A percentile compares a stretch with the other conserved stretches of the same genome.
phyloP scores from a whole-genome alignment of 176 grass and related monocot species.

The Avena sativa region DNA sequence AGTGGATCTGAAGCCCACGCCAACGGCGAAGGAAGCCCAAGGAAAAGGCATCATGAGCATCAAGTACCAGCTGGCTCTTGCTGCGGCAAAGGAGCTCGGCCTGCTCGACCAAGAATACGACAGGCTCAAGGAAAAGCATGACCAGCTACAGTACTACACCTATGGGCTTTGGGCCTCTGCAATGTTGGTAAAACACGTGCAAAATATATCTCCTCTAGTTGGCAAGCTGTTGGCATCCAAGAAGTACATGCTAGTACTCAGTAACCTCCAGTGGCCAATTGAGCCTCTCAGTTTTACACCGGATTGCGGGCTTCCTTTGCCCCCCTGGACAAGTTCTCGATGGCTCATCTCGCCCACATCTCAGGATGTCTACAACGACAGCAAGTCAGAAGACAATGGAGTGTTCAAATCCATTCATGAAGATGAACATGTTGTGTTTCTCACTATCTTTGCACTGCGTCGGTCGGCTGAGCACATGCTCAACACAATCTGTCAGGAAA shows the following conservation, averaged over 20 bases:
- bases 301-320: background rate
- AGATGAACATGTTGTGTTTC: background rate
- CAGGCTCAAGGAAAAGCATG: background rate
- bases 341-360: background rate
- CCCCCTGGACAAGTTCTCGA: accelerated
- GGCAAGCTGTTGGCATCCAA: accelerated
- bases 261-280: background rate
- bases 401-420: background rate
- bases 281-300: accelerated
- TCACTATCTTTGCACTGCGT: background rate
- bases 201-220: accelerated
- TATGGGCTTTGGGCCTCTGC: accelerated
- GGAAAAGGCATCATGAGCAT: accelerated
- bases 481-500: background rate
- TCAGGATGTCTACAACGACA: background rate
- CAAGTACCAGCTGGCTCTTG: accelerated
- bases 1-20: background rate
- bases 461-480: slow-evolving; percentile 17
- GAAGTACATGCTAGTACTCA: background rate
- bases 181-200: accelerated
- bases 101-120: background rate
- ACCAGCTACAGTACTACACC: background rate
- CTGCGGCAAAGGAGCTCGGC: background rate
- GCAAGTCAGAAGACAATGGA: accelerated
- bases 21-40: background rate